Base-by-base conservation (phyloP, 306 rosid genomes). In the Castanea sativa region DNA sequence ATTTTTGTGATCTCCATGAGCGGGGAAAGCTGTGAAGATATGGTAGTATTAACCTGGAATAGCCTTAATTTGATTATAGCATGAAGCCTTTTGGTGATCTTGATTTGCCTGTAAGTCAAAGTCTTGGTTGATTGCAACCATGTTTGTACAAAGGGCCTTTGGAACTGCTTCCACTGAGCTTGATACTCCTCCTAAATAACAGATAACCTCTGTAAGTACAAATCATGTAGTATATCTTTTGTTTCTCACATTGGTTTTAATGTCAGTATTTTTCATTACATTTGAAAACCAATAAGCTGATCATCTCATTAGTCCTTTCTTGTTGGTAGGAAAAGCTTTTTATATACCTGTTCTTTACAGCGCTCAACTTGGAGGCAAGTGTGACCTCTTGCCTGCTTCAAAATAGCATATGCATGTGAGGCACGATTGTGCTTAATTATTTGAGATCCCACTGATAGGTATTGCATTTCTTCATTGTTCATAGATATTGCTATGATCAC, bases 21-120 rank as follows among this genome's bases (percentile, higher is more conserved):
- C 12, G 21, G 6, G 63, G 41, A 52, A 72, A 72, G 60, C 6
- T 51, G 15, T 6, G 11, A 5, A 51, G 57, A 2, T 45, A 16
- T 21, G 38, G 61, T 30, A 11, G 15, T 73, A 52, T 16, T 52
- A 4, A 73, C 76, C 64, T 53, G 29, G 16, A 73, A 52, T 52
- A 73, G 63, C 63, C 76, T 73, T 53, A 73, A 53, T 53, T 73
- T 73, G 58, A 73, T 73, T 29, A 53, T 23, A 53, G 21, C 20
- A 6, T 73, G 63, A 52, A 73, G 63, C 38, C 61, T 73, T 73
- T 51, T 73, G 60, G 76, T 53, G 45, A 72, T 72, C 41, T 72
- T 72, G 43, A 72, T 72, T 73, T 73, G 49, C 76, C 49, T 72
- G 49, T 72, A 25, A 16, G 58, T 73, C 45, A 53, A 60, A 73